phyloP scores from a whole-genome alignment of 2,329 filamentous ascomycete species.

The Harringtonia lauricola region DNA sequence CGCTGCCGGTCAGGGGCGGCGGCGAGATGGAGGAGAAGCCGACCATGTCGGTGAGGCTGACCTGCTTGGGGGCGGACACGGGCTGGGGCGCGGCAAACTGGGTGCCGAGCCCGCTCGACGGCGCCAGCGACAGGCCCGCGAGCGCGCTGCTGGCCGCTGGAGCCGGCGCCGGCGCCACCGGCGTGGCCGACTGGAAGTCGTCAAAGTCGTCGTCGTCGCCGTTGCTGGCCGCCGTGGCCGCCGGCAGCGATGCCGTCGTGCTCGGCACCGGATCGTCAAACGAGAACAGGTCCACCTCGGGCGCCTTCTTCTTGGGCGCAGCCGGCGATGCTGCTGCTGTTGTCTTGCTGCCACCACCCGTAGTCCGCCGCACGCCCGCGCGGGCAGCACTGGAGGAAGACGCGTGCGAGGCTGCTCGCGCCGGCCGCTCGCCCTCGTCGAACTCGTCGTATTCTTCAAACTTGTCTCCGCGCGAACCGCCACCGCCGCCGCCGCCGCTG shows the following conservation, averaged over 20 bases:
- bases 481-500: slow-evolving; percentile 1
- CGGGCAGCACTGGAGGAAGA: slow-evolving; percentile 34
- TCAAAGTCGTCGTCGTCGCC: slow-evolving; percentile 95
- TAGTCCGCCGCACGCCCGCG: slow-evolving; percentile 24
- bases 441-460: slow-evolving; percentile 98
- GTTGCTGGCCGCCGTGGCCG: slow-evolving; percentile 43
- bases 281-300: slow-evolving; percentile 85
- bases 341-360: slow-evolving; percentile 11
- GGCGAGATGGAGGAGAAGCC: slow-evolving; percentile 74
- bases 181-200: slow-evolving; percentile 85
- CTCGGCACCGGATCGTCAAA: slow-evolving; percentile 62
- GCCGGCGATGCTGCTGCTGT: slow-evolving; percentile 25
- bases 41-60: slow-evolving; percentile 69
- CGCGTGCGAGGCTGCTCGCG: slow-evolving; percentile 13
- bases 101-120: slow-evolving; percentile 43
- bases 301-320: slow-evolving; percentile 69
- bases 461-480: slow-evolving; percentile 48
- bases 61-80: slow-evolving; percentile 70
- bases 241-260: slow-evolving; percentile 31
- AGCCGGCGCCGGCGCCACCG: slow-evolving; percentile 21
- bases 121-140: slow-evolving; percentile 26
- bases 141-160: slow-evolving; percentile 1
- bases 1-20: slow-evolving; percentile 43
- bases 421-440: slow-evolving; percentile 56
- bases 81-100: slow-evolving; percentile 78